A percentile compares a stretch with the other conserved stretches of the same genome.
These are phyloP conservation scores for Quercus lobata DNA, from an alignment of 331 rosid genomes.

Conservation along the genomic window DNA sequence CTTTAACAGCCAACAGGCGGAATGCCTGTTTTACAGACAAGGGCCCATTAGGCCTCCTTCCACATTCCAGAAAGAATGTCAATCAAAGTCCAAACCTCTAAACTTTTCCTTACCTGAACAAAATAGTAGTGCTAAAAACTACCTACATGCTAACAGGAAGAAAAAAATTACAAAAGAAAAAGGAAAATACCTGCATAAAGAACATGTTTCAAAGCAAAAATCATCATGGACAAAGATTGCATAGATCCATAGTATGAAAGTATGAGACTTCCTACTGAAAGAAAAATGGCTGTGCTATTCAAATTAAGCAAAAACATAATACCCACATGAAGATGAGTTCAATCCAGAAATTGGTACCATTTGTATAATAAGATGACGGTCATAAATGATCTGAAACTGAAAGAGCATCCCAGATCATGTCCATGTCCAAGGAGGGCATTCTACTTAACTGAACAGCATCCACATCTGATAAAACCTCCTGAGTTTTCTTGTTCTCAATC, in stretches of 20 bases:
- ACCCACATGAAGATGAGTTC: neutral
- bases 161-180: neutral
- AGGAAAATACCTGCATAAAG: neutral
- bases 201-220: neutral
- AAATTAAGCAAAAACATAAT: neutral
- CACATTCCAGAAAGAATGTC: neutral
- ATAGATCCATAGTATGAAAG: neutral
- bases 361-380: constrained; percentile 7
- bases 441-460: constrained; percentile 84
- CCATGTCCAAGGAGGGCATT: constrained; percentile 98
- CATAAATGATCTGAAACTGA: constrained; percentile 54
- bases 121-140: neutral
- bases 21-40: neutral
- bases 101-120: neutral
- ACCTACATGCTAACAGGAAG: neutral
- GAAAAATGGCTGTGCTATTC: constrained; percentile 1
- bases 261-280: constrained; percentile 2
- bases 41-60: neutral
- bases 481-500: constrained; percentile 36
- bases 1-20: neutral
- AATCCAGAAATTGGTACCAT: constrained; percentile 1
- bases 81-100: neutral
- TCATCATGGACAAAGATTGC: neutral
- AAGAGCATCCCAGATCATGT: constrained; percentile 87
- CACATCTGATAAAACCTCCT: constrained; percentile 32